Evolutionary conservation across 2,329 filamentous ascomycete genomes (phyloP).

Genomic region (Pseudogymnoascus sp.): DNA sequence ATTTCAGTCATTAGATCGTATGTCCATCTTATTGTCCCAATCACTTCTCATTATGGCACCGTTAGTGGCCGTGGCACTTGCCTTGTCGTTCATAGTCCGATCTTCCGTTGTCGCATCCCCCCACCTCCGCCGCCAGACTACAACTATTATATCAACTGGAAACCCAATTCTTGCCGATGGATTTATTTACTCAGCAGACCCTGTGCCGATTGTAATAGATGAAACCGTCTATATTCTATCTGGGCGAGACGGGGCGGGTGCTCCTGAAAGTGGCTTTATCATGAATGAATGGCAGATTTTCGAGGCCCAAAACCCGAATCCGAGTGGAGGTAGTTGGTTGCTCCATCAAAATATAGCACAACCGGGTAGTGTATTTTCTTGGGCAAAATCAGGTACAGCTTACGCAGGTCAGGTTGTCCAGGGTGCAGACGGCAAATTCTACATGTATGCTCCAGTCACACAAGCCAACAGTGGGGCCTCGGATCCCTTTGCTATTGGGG

Average conservation of each 20-base stretch:
- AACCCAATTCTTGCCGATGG: slow-evolving; percentile 35
- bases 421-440: slow-evolving; percentile 31
- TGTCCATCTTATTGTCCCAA: neutral
- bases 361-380: slow-evolving; percentile 31
- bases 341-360: slow-evolving; percentile 28
- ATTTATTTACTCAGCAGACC: slow-evolving; percentile 34
- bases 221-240: slow-evolving; percentile 33
- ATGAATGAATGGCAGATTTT: slow-evolving; percentile 36
- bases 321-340: slow-evolving; percentile 30
- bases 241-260: slow-evolving; percentile 30
- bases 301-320: slow-evolving; percentile 25
- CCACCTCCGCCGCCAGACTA: slow-evolving; percentile 16
- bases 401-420: slow-evolving; percentile 34
- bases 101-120: neutral
- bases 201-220: slow-evolving; percentile 33
- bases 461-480: slow-evolving; percentile 24
- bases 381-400: slow-evolving; percentile 31
- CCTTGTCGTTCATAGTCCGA: neutral
- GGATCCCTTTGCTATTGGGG: slow-evolving; percentile 35
- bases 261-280: slow-evolving; percentile 28
- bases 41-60: neutral
- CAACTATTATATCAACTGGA: slow-evolving; percentile 27
- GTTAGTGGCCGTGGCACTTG: neutral
- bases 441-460: slow-evolving; percentile 33
- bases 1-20: neutral